These are phyloP conservation scores for Colletotrichum paranaense DNA, from an alignment of 2,329 filamentous ascomycete genomes.

Conservation along the genomic window DNA sequence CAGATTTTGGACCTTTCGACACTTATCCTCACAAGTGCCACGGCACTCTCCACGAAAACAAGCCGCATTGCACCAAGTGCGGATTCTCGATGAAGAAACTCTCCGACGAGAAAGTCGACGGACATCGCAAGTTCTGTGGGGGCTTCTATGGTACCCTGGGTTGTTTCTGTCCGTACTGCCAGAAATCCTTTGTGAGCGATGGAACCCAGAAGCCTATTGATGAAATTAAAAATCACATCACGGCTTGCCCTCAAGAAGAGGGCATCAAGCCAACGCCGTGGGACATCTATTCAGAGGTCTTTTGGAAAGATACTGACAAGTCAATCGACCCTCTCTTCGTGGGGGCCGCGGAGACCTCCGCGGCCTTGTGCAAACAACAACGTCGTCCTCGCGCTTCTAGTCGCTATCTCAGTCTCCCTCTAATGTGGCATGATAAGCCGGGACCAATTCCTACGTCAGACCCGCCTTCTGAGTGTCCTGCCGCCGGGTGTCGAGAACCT, in stretches of 20 bases:
- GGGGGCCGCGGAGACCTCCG: not conserved
- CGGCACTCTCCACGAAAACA: constrained; percentile 1
- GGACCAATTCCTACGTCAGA: constrained; percentile 20
- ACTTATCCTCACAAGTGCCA: constrained; percentile 36
- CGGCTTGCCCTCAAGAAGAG: not conserved
- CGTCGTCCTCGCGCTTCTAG: constrained; percentile 8
- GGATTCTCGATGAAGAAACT: constrained; percentile 25
- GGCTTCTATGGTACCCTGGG: constrained; percentile 34
- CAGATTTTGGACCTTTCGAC: constrained; percentile 14
- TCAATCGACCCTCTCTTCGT: constrained; percentile 30
- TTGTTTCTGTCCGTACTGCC: constrained; percentile 40
- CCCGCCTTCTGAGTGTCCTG: constrained; percentile 29
- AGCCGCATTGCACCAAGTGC: constrained; percentile 36
- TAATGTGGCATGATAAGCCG: constrained; percentile 31
- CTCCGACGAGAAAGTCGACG: constrained; percentile 18
- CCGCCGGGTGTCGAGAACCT: constrained; percentile 21
- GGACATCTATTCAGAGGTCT: constrained; percentile 30
- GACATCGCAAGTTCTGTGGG: constrained; percentile 34
- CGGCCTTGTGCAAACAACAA: not conserved
- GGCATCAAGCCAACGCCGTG: constrained; percentile 20
- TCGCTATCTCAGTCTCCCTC: constrained; percentile 15
- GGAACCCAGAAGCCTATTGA: not conserved
- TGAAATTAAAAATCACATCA: constrained; percentile 23
- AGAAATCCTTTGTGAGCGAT: not conserved
- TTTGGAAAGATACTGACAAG: constrained; percentile 13